Evolutionary conservation across 208 protist species (phyloP).

Genomic region (Zelonia costaricensis): DNA sequence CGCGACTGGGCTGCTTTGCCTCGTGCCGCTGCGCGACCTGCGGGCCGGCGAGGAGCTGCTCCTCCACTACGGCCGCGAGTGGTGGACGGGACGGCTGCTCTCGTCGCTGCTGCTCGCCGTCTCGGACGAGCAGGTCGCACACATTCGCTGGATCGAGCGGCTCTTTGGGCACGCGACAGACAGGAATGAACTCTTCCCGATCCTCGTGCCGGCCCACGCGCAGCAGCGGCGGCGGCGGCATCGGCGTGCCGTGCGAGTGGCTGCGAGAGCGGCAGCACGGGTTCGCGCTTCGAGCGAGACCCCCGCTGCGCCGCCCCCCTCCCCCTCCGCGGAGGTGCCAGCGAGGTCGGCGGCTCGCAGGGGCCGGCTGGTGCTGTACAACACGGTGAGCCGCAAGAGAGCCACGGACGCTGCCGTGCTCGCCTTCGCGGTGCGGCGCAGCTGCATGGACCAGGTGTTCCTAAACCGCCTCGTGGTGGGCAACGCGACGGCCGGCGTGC

Average conservation of each 20-base stretch:
- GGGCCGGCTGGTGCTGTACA: slow-evolving; percentile 53
- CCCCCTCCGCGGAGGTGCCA: too few species aligned
- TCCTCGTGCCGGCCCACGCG: slow-evolving; percentile 34
- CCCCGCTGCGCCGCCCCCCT: too few species aligned
- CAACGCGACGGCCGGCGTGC: slow-evolving; percentile 4
- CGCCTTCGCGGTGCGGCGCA: slow-evolving; percentile 67
- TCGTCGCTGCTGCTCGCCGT: slow-evolving; percentile 53
- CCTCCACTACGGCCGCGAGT: slow-evolving; percentile 86
- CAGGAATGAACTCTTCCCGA: slow-evolving; percentile 52
- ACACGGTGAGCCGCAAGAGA: slow-evolving; percentile 40
- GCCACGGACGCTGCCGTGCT: slow-evolving; percentile 71
- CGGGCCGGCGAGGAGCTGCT: slow-evolving; percentile 74
- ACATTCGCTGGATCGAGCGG: slow-evolving; percentile 74
- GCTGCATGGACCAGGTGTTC: slow-evolving; percentile 54
- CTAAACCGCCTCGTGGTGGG: slow-evolving; percentile 39
- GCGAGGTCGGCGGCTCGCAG: too few species aligned
- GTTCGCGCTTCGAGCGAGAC: neutral
- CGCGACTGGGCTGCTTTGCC: slow-evolving; percentile 44
- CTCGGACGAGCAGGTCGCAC: slow-evolving; percentile 44
- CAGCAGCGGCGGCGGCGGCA: neutral
- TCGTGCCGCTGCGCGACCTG: slow-evolving; percentile 67
- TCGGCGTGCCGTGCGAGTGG: too few species aligned
- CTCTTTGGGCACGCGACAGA: slow-evolving; percentile 55
- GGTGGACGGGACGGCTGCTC: slow-evolving; percentile 82
- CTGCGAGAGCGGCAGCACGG: too few species aligned